phyloP scores from a whole-genome alignment of 2,329 filamentous ascomycete species.

The Zymoseptoria crescenta region DNA sequence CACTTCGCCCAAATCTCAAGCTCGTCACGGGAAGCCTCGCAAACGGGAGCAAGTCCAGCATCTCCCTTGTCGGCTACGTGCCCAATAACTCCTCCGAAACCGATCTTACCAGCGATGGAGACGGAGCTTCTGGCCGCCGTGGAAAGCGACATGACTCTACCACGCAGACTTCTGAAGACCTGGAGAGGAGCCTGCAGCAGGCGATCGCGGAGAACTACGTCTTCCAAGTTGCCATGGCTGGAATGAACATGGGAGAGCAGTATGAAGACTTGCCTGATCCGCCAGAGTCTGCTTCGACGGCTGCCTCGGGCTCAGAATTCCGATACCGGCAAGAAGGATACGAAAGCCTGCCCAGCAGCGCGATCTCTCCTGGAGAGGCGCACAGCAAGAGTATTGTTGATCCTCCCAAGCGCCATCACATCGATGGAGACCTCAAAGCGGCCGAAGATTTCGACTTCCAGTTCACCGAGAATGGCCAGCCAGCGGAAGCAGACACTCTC shows the following conservation, averaged over 20 bases:
- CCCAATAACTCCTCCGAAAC: neutral
- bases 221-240: constrained; percentile 13
- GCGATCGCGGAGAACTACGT: constrained; percentile 12
- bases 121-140: neutral
- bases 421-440: neutral
- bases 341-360: neutral
- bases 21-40: neutral
- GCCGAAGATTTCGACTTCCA: neutral
- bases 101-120: neutral
- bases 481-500: constrained; percentile 1
- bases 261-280: neutral
- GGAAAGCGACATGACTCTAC: neutral
- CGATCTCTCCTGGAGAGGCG: neutral
- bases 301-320: neutral
- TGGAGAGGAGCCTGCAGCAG: constrained; percentile 5
- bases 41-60: neutral
- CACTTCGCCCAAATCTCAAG: neutral
- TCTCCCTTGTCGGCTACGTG: neutral
- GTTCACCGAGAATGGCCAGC: neutral
- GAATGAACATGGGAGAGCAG: neutral
- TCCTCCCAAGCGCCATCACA: neutral
- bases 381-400: neutral
- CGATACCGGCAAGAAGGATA: neutral
- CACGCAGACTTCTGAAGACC: neutral
- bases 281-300: neutral